Evolutionary conservation across 345 rosid genomes (phyloP).

Genomic region (Zanthoxylum bungeanum): DNA sequence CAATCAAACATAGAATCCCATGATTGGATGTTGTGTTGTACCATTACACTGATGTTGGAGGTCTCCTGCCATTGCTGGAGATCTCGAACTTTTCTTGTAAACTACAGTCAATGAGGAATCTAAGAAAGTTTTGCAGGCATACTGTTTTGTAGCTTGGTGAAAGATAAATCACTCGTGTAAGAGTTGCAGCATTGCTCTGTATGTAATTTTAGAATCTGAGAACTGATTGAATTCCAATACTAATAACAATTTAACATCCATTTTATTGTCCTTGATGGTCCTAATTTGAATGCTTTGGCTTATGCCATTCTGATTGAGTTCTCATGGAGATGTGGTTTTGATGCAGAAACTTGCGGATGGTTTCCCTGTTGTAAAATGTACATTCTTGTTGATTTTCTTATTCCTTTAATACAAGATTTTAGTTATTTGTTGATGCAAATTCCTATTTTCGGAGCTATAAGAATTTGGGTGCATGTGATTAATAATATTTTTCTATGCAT

Average conservation of each 20-base stretch:
- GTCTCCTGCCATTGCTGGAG: conserved; percentile 33
- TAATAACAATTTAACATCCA: conserved; percentile 66
- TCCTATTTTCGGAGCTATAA: no score
- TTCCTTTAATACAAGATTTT: no score
- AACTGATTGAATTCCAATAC: conserved; percentile 67
- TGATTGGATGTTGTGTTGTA: conserved; percentile 51
- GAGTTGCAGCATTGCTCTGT: conserved; percentile 65
- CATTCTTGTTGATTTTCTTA: no score
- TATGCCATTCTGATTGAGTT: not conserved
- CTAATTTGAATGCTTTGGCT: no score
- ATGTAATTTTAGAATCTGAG: conserved; percentile 67
- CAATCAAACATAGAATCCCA: conserved; percentile 27
- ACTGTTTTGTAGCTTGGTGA: conserved; percentile 60
- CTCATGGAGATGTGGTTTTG: not conserved
- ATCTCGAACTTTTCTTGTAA: conserved; percentile 43
- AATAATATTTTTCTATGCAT: no score
- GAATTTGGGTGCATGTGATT: no score
- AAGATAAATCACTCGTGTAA: conserved; percentile 65
- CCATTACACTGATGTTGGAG: conserved; percentile 38
- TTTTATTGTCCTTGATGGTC: conserved; percentile 32
- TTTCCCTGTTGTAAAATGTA: no score
- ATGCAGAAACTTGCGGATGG: no score
- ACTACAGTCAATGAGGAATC: conserved; percentile 47
- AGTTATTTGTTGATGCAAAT: no score
- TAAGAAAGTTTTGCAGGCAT: conserved; percentile 73